phyloP scores from a whole-genome alignment of 768 basidiomycete genomes.

The Scleroderma bovista region DNA sequence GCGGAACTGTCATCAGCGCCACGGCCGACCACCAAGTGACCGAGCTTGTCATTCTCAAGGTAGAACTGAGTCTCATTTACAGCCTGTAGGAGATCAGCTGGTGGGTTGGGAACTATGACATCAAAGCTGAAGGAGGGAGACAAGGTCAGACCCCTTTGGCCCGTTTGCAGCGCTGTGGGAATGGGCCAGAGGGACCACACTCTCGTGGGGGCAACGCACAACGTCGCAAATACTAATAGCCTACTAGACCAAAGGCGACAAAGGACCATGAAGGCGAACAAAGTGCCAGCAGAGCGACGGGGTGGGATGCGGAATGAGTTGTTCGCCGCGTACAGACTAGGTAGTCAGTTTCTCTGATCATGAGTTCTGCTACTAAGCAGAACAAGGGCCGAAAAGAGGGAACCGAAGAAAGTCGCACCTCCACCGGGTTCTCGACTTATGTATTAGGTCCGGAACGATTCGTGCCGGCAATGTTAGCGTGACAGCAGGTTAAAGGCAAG shows the following conservation, averaged over 20 bases:
- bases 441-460: too few relatives aligned
- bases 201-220: background rate
- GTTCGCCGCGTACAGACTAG: too few relatives aligned
- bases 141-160: slow-evolving; percentile 22
- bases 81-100: slow-evolving; percentile 31
- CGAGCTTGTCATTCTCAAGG: slow-evolving; percentile 32
- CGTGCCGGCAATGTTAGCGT: too few relatives aligned
- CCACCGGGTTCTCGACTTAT: too few relatives aligned
- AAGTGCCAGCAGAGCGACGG: too few relatives aligned
- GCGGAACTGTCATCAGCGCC: slow-evolving; percentile 27
- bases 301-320: too few relatives aligned
- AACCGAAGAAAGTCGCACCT: too few relatives aligned
- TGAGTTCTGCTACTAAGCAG: too few relatives aligned
- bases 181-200: slow-evolving; percentile 29
- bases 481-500: too few relatives aligned
- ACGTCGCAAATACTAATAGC: slow-evolving; percentile 8
- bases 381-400: too few relatives aligned
- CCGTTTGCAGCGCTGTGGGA: slow-evolving; percentile 22
- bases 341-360: too few relatives aligned
- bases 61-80: slow-evolving; percentile 25
- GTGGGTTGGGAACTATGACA: slow-evolving; percentile 20
- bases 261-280: background rate
- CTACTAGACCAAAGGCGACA: slow-evolving; percentile 3
- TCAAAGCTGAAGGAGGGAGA: slow-evolving; percentile 23
- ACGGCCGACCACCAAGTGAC: slow-evolving; percentile 37